Evolutionary conservation across 129 eudicot genomes (phyloP).

Genomic region (Apium graveolens): DNA sequence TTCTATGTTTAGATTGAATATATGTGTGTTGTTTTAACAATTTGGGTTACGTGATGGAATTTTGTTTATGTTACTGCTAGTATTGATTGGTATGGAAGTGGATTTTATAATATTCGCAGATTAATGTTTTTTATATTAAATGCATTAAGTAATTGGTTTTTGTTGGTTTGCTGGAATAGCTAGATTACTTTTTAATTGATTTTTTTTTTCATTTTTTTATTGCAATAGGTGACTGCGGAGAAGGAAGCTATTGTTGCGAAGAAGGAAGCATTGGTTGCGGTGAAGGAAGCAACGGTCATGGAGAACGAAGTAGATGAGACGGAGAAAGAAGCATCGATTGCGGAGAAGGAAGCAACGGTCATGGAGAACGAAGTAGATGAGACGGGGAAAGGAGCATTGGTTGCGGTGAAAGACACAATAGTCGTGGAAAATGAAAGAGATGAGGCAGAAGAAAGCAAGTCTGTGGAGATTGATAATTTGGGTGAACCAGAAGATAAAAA

Average conservation of each 20-base stretch:
- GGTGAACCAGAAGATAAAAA: slow-evolving; percentile 34
- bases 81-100: background rate
- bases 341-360: background rate
- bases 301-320: too few relatives aligned
- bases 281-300: background rate
- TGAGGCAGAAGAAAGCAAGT: slow-evolving; percentile 21
- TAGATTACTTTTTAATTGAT: background rate
- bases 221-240: background rate
- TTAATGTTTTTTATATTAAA: background rate
- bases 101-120: background rate
- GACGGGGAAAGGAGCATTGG: background rate
- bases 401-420: background rate
- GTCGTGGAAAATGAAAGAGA: slow-evolving; percentile 31
- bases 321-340: background rate
- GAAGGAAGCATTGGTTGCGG: slow-evolving; percentile 16
- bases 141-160: background rate
- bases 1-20: background rate
- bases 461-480: slow-evolving; percentile 25
- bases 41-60: background rate
- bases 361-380: background rate
- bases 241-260: too few relatives aligned
- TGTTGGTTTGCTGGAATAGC: background rate
- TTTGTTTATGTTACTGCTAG: background rate
- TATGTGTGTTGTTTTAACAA: background rate
- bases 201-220: background rate